Evolutionary conservation across 257 asterid species (phyloP).

Genomic region (Nyctanthes arbortristis): DNA sequence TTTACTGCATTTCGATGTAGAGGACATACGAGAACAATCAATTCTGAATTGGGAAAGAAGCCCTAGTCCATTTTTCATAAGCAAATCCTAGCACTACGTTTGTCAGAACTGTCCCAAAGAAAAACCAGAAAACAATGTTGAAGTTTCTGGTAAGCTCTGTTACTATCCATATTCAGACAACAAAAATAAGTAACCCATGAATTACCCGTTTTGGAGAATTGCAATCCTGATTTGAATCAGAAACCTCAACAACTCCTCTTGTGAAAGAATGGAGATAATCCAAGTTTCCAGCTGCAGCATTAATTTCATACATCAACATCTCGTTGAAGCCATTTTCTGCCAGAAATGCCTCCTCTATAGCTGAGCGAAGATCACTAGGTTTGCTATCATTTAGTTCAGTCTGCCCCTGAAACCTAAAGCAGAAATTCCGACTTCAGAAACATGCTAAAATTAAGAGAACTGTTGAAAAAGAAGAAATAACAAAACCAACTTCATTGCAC

Average conservation of each 20-base stretch:
- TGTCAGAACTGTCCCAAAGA: constrained; percentile 8
- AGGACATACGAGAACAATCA: constrained; percentile 8
- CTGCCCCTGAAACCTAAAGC: constrained; percentile 93
- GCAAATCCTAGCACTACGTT: neutral
- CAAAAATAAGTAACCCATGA: constrained; percentile 7
- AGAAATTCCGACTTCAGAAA: constrained; percentile 28
- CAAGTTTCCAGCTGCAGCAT: constrained; percentile 86
- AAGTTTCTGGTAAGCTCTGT: constrained; percentile 5
- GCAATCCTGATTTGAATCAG: constrained; percentile 61
- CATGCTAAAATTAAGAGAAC: constrained; percentile 13
- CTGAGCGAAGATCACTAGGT: constrained; percentile 78
- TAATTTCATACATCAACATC: constrained; percentile 90
- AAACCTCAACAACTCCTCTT: constrained; percentile 63
- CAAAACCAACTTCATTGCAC: constrained; percentile 24
- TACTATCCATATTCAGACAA: constrained; percentile 3
- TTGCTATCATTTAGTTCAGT: constrained; percentile 73
- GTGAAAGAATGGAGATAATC: constrained; percentile 69
- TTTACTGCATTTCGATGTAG: constrained; percentile 2
- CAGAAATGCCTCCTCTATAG: constrained; percentile 94
- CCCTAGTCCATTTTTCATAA: neutral
- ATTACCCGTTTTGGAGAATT: constrained; percentile 60
- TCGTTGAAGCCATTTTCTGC: constrained; percentile 89
- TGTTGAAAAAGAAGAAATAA: neutral
- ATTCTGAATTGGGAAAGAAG: constrained; percentile 11
- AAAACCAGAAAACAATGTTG: constrained; percentile 19